Percentiles rank a stretch among this genome's conserved stretches.
Conservation (phyloP, 306 rosid genomes). For the Vigna reflexopilosa region DNA sequence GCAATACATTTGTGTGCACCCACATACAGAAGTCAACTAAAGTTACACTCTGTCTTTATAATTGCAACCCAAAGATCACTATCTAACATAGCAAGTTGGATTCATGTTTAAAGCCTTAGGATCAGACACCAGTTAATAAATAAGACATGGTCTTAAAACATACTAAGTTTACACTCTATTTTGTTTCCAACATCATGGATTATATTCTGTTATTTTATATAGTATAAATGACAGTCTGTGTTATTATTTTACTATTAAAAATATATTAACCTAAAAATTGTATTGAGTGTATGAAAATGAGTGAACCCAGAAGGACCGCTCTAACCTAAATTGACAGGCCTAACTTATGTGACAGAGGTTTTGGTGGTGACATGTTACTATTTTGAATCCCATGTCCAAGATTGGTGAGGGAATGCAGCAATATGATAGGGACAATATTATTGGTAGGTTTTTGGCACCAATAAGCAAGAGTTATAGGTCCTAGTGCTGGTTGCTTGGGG, state of each 20-base stretch:
- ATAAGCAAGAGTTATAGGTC: background rate
- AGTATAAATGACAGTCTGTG: background rate
- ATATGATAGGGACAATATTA: background rate
- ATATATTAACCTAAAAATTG: background rate
- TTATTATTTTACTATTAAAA: background rate
- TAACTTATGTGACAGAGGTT: background rate
- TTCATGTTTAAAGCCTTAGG: too few relatives aligned
- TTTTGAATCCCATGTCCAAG: background rate
- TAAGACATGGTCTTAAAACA: too few relatives aligned
- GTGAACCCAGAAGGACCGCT: background rate
- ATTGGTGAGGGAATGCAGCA: slow-evolving; percentile 1
- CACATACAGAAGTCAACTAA: too few relatives aligned
- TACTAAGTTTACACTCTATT: too few relatives aligned
- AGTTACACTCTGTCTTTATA: too few relatives aligned
- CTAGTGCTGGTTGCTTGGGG: slow-evolving; percentile 36
- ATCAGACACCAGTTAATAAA: too few relatives aligned
- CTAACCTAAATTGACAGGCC: background rate
- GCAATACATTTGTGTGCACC: too few relatives aligned
- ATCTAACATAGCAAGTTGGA: too few relatives aligned
- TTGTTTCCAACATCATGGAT: too few relatives aligned
- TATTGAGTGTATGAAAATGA: background rate
- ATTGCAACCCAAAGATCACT: too few relatives aligned
- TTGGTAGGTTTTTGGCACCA: slow-evolving; percentile 28
- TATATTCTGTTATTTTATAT: background rate
- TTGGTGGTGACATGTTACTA: background rate